phyloP scores from a whole-genome alignment of 352 stramenopile genomes.

The Elongisporangium senticosum region DNA sequence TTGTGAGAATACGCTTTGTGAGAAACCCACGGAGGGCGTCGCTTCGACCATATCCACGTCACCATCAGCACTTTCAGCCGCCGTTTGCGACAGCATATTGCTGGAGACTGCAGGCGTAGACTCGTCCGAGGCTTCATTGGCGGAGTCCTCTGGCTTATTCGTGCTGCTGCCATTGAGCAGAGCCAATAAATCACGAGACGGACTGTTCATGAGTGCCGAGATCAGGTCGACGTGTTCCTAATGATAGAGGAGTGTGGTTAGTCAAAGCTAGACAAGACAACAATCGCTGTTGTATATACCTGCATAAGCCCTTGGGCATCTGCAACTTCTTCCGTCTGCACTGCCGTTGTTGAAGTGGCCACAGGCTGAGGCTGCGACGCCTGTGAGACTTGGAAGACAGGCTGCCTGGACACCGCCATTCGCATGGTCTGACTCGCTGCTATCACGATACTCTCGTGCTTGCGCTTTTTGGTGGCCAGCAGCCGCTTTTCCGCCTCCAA shows the following conservation, averaged over 20 bases:
- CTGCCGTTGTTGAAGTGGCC: conserved; percentile 13
- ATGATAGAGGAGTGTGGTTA: background rate
- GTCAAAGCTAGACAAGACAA: background rate
- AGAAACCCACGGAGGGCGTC: conserved; percentile 21
- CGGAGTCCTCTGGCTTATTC: background rate
- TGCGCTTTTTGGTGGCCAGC: conserved; percentile 59
- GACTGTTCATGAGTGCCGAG: conserved; percentile 31
- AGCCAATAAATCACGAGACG: conserved; percentile 12
- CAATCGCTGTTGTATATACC: conserved; percentile 3
- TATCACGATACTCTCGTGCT: conserved; percentile 41
- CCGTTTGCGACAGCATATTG: background rate
- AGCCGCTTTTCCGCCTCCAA: conserved; percentile 59
- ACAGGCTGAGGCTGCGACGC: conserved; percentile 7
- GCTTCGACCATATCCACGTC: conserved; percentile 8
- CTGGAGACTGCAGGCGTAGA: background rate
- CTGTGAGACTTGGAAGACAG: conserved; percentile 1
- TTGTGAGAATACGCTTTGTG: conserved; percentile 60
- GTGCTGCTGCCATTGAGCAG: conserved; percentile 9
- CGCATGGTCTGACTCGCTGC: conserved; percentile 41
- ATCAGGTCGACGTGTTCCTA: conserved; percentile 38
- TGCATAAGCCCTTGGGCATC: conserved; percentile 5
- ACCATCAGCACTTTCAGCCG: conserved; percentile 7
- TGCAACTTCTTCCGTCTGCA: conserved; percentile 26
- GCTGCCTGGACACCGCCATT: conserved; percentile 15
- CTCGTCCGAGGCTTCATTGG: background rate